A percentile compares a stretch with the other conserved stretches of the same genome.
Evolutionary conservation across 2,329 filamentous ascomycete genomes (phyloP).

Genomic region (Penicillium sp.): DNA sequence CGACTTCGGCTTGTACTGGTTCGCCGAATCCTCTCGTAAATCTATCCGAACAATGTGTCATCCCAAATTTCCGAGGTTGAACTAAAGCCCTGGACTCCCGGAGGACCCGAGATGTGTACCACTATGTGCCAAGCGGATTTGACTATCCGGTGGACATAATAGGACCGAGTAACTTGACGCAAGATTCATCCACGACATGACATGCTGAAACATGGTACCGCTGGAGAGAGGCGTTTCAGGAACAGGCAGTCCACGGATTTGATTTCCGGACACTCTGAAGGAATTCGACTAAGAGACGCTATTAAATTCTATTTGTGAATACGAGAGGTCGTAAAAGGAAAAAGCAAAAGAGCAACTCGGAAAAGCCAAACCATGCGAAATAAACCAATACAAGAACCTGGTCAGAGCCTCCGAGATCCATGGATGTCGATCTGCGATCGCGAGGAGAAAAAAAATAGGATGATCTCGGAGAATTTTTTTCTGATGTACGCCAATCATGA

Average conservation of each 20-base stretch:
- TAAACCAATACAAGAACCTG: neutral
- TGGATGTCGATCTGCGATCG: neutral
- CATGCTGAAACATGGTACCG: neutral
- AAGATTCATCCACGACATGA: neutral
- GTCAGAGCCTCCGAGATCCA: neutral
- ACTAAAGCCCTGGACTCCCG: too few species aligned
- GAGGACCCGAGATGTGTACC: too few species aligned
- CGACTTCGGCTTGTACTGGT: too few species aligned
- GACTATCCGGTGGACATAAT: neutral
- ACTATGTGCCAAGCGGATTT: too few species aligned
- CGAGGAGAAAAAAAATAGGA: neutral
- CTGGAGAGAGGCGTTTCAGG: neutral
- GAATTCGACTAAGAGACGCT: too few species aligned
- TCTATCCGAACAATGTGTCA: neutral
- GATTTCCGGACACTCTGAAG: too few species aligned
- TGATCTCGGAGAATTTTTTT: constrained; percentile 19
- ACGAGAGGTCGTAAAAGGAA: too few species aligned
- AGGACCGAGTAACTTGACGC: neutral
- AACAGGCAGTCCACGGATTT: neutral
- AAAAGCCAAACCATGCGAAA: neutral
- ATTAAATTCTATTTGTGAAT: too few species aligned
- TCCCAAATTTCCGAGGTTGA: too few species aligned
- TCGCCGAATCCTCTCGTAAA: neutral
- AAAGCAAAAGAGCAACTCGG: neutral
- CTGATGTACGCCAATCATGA: neutral